A percentile compares a stretch with the other conserved stretches of the same genome.
These are phyloP conservation scores for Lyophyllum atratum DNA, from an alignment of 768 basidiomycete genomes.

Conservation along the genomic window DNA sequence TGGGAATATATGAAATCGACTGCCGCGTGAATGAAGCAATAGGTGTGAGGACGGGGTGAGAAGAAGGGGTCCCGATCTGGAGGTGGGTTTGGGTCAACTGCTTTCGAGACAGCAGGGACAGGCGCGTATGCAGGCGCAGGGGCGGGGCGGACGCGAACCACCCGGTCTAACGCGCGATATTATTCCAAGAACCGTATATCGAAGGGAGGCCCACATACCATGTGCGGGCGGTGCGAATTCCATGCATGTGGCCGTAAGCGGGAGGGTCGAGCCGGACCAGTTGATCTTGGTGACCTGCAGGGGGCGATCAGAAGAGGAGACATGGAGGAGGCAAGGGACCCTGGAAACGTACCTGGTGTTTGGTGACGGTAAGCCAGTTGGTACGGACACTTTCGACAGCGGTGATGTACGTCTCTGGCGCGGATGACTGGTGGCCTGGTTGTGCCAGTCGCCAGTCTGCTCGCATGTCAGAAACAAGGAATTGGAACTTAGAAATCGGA, in stretches of 20 bases:
- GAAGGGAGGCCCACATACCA: too few relatives aligned
- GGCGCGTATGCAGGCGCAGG: too few relatives aligned
- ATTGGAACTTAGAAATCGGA: not conserved
- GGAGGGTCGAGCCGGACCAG: slow-evolving; percentile 35
- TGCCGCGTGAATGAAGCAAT: too few relatives aligned
- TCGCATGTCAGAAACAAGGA: not conserved
- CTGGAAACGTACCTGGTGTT: slow-evolving; percentile 33
- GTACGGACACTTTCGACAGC: slow-evolving; percentile 48
- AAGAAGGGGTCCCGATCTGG: too few relatives aligned
- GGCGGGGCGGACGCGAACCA: too few relatives aligned
- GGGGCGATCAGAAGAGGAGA: too few relatives aligned
- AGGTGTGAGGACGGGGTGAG: too few relatives aligned
- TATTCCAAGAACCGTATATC: too few relatives aligned
- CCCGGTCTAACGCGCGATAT: too few relatives aligned
- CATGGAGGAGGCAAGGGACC: not conserved
- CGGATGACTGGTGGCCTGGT: slow-evolving; percentile 53
- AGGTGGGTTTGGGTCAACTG: too few relatives aligned
- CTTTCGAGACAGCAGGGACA: too few relatives aligned
- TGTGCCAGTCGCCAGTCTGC: slow-evolving; percentile 49
- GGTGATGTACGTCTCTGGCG: slow-evolving; percentile 53
- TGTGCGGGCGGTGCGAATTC: slow-evolving; percentile 49
- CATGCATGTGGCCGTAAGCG: slow-evolving; percentile 47
- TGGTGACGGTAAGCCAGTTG: slow-evolving; percentile 51
- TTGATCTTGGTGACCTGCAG: slow-evolving; percentile 52
- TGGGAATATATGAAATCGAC: too few relatives aligned